phyloP scores from a whole-genome alignment of 768 basidiomycete species.

The Trametes sanguinea region DNA sequence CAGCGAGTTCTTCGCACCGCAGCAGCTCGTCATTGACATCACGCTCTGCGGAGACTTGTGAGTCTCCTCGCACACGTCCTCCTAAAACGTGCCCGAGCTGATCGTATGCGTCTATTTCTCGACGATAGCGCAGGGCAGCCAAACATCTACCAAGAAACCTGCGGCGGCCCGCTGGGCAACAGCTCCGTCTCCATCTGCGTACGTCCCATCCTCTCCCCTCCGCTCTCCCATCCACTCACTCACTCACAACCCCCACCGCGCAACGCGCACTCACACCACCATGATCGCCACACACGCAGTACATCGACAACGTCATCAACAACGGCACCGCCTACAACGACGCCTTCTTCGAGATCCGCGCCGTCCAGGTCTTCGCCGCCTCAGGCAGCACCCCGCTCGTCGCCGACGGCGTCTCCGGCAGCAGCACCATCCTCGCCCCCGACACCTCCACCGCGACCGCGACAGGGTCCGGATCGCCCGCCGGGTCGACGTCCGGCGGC shows the following conservation, averaged over 20 bases:
- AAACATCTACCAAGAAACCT: conserved; percentile 46
- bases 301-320: conserved; percentile 54
- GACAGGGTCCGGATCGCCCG: neutral
- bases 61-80: conserved; percentile 8
- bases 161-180: conserved; percentile 34
- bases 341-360: conserved; percentile 64
- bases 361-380: conserved; percentile 54
- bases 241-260: neutral
- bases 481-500: neutral
- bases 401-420: conserved; percentile 3
- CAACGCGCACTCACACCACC: no score
- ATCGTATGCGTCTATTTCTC: no score
- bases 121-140: conserved; percentile 52
- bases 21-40: conserved; percentile 58
- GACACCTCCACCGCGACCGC: conserved; percentile 7
- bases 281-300: conserved; percentile 21
- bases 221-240: neutral
- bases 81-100: no score
- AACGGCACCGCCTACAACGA: conserved; percentile 44
- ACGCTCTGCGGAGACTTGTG: conserved; percentile 57
- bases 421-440: conserved; percentile 11
- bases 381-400: conserved; percentile 17
- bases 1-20: conserved; percentile 45
- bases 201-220: conserved; percentile 1
- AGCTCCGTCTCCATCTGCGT: conserved; percentile 38